Evolutionary conservation across 768 basidiomycete genomes (phyloP).

Genomic region (Holtermannia corniformis): DNA sequence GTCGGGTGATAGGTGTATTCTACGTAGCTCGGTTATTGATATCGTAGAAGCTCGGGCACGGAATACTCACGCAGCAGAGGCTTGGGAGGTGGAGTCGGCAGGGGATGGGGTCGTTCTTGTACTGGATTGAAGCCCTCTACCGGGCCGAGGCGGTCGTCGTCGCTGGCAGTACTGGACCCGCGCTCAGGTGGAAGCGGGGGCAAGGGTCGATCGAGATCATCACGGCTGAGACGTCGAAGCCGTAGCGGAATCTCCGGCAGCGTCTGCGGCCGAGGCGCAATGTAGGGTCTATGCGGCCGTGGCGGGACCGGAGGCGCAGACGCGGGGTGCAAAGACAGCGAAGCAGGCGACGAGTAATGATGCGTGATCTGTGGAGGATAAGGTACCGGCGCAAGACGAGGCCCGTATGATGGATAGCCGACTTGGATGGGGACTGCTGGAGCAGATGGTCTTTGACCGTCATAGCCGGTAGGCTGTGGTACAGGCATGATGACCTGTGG

Average conservation of each 20-base stretch:
- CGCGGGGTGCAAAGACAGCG: too few species aligned
- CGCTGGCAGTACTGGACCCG: too few species aligned
- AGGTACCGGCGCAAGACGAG: too few species aligned
- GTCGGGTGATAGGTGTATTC: not conserved
- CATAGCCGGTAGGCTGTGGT: not conserved
- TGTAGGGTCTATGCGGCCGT: not conserved
- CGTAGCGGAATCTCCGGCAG: not conserved
- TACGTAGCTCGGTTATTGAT: too few species aligned
- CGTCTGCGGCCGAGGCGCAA: not conserved
- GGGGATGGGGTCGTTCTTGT: too few species aligned
- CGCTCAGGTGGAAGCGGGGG: not conserved
- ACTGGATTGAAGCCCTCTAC: too few species aligned
- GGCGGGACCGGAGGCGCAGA: not conserved
- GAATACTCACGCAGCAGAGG: not conserved
- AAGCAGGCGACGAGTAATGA: not conserved
- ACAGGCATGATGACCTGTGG: too few species aligned
- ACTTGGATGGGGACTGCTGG: not conserved
- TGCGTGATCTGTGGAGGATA: not conserved
- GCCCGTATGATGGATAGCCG: not conserved
- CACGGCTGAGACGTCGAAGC: not conserved
- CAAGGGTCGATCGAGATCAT: not conserved
- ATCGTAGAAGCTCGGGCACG: not conserved
- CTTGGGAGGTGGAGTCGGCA: not conserved
- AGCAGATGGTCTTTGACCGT: not conserved
- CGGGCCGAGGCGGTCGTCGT: too few species aligned